A percentile compares a stretch with the other conserved stretches of the same genome.
phyloP scores from a whole-genome alignment of 1,284 basidiomycete genomes.

The Vanrija humicola region DNA sequence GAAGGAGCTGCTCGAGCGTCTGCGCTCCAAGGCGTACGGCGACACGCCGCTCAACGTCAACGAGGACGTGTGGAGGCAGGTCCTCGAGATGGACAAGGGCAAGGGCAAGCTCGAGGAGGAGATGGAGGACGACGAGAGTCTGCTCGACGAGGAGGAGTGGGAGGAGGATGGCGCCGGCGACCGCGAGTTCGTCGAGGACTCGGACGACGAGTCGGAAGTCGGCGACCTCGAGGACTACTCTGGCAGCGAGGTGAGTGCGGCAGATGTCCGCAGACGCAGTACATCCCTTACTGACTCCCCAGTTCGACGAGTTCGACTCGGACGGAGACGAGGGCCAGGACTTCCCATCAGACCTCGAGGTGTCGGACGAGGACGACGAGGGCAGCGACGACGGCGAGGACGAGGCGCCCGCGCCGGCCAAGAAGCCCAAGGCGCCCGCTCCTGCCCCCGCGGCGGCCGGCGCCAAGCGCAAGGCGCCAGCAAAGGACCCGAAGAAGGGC shows the following conservation, averaged over 20 bases:
- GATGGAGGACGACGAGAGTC: constrained; percentile 57
- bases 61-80: constrained; percentile 90
- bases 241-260: constrained; percentile 40
- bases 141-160: constrained; percentile 57
- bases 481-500: constrained; percentile 55
- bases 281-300: neutral
- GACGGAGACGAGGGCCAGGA: constrained; percentile 33
- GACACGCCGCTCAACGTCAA: constrained; percentile 98
- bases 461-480: constrained; percentile 41
- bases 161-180: constrained; percentile 50
- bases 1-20: constrained; percentile 89
- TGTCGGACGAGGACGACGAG: constrained; percentile 40
- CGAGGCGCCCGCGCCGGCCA: constrained; percentile 12
- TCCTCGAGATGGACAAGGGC: constrained; percentile 68
- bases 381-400: constrained; percentile 49
- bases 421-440: constrained; percentile 10
- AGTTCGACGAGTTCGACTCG: constrained; percentile 47
- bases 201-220: constrained; percentile 54
- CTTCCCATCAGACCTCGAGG: constrained; percentile 47
- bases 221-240: constrained; percentile 60
- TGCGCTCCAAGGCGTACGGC: constrained; percentile 95
- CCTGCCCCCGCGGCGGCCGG: constrained; percentile 22
- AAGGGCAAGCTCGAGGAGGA: constrained; percentile 55
- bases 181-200: constrained; percentile 80
- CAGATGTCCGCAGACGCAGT: rapidly evolving